Evolutionary conservation across 2,329 filamentous ascomycete genomes (phyloP), one percentile per base, ranked within the genome.

Genomic region (Phyllosticta paracitricarpa): DNA sequence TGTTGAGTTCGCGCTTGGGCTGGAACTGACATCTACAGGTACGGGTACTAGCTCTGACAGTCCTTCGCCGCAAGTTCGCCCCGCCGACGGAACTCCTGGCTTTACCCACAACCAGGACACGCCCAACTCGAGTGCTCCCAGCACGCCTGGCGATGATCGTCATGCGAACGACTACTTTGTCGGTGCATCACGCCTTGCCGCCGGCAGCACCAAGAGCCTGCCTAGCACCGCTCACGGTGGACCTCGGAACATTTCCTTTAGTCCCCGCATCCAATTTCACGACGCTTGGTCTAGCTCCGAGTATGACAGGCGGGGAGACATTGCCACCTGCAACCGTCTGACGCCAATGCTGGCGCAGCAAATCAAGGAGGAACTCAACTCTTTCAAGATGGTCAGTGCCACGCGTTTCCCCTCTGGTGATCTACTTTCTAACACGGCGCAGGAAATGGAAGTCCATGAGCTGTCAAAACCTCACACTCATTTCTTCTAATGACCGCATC

Each of bases 381-480:
- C 87, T 68, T 99, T 99, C 82, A 99, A 99, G 76, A 99, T 99
- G 94, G 91, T 94, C 79, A 48, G 40, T 64, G 17, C 40, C n/a
- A 10, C 1, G 5, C 22, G 14, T 30, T 24, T 14, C 8, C 6
- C 10, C 10, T 26, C 17, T 19, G 10, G 8, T 25, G 14, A 6
- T 10, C 33, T 14, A 6, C 2, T 56, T 64, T 66, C 79, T 83
- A 74, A 84, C 51, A 54, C 17, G n/a, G 9, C 10, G 17, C 59
- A 97, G 94, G 94, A 99, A 80, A 99, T 99, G 94, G 94, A 97
- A 81, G 94, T 99, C 70, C 94, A 99, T 75, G 94, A 97, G 78
- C 90, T 88, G 74, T 97, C 94, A 67, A 99, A 97, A 80, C 92
- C 97, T 71, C 97, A 99, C 81, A 99, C 94, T 69, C 94, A 99